Evolutionary conservation across 352 stramenopile genomes (phyloP).

Genomic region (Phytophthora sansomeana): DNA sequence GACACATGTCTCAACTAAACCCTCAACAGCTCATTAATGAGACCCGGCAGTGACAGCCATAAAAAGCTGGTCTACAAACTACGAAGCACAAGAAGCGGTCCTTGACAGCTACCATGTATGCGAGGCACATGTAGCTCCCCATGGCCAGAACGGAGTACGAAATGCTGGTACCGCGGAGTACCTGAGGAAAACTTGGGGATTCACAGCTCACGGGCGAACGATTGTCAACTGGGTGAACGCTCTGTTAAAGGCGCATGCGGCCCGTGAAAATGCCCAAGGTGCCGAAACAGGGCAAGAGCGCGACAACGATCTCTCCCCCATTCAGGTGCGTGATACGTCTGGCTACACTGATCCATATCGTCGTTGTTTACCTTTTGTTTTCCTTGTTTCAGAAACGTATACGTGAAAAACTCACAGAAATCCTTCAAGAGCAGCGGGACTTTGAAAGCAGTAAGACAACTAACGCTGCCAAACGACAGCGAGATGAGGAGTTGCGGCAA

Average conservation of each 20-base stretch:
- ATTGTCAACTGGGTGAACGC: background rate
- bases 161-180: background rate
- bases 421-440: too few species aligned
- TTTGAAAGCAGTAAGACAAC: too few species aligned
- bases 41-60: too few species aligned
- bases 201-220: background rate
- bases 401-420: too few species aligned
- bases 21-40: too few species aligned
- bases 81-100: background rate
- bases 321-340: background rate
- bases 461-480: too few species aligned
- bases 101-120: background rate
- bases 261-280: background rate
- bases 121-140: background rate
- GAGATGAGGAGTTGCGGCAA: background rate
- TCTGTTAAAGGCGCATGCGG: background rate
- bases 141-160: too few species aligned
- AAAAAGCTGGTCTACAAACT: slow-evolving; percentile 1
- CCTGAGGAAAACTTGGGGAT: background rate
- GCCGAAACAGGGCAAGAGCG: slow-evolving; percentile 1
- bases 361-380: background rate
- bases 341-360: too few species aligned
- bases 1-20: too few species aligned
- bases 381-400: background rate
- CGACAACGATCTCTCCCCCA: too few species aligned